Evolutionary conservation across 495 filamentous ascomycete species (phyloP), one percentile per base, ranked within the genome.

Genomic region (Patellaria atrata): DNA sequence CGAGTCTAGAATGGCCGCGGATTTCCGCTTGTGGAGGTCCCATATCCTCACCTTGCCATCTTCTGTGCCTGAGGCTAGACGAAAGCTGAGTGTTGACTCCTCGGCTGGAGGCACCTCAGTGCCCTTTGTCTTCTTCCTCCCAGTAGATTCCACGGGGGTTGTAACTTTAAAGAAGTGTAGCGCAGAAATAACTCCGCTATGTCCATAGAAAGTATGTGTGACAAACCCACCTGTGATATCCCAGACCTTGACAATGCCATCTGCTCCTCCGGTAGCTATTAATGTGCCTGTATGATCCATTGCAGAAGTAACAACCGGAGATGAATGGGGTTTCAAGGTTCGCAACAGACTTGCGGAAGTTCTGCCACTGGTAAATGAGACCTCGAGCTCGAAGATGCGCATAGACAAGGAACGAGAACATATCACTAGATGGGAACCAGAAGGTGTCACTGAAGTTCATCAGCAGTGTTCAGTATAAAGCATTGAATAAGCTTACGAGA

Each of bases 241-340:
- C 84, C 83, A 96, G 33, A 99, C 77, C 55, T 99, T 99, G 41
- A 94, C 77, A 3, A 75, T 68, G 17, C 89, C 89, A 57, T 96
- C 89, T 5, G 89, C 82, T 16, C 73, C 81, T 35, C 89, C 89
- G 13, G 86, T 94, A 22, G 87, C 89, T 25, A 96, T 60, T 8
- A 99, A 61, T 10, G 87, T 94, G 47, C 86, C 77, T 2, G 85
- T 94, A 21, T 66, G 63, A 53, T 99, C 89, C 28, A 84, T 69
- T 11, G 79, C 73, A 11, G 81, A 65, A 3, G 86, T 82, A 6
- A 94, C 71, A 8, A 94, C 82, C 1, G 89, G 89, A 3, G 84
- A 75, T 2, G 73, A 67, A 52, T 94, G 91, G n/a, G 89, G 83
- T 56, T 92, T 92, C 25, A 92, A 52, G 5, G 81, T 84, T 42